A percentile compares a stretch with the other conserved stretches of the same genome.
Conservation (phyloP, 805 yeast genomes). For the Zygoascus ofunaensis region DNA sequence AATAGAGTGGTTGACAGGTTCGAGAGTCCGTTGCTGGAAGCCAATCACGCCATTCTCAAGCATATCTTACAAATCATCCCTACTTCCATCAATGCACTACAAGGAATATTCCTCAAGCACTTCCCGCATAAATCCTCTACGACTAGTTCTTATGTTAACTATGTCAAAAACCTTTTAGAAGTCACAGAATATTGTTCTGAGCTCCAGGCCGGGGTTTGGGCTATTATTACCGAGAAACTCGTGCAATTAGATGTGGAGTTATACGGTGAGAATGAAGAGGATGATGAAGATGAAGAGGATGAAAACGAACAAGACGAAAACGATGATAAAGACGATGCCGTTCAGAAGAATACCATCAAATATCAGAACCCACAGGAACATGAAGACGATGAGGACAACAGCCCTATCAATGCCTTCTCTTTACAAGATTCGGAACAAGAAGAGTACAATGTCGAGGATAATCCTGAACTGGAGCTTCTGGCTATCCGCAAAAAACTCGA, state of each 20-base stretch:
- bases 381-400: constrained; percentile 28
- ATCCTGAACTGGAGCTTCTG: constrained; percentile 27
- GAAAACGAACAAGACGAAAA: constrained; percentile 36
- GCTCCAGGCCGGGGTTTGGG: constrained; percentile 68
- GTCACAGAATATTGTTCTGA: constrained; percentile 67
- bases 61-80: constrained; percentile 69
- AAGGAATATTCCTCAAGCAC: constrained; percentile 43
- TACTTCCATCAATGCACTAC: constrained; percentile 62
- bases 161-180: constrained; percentile 53
- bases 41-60: constrained; percentile 58
- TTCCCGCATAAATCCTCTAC: constrained; percentile 77
- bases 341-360: constrained; percentile 20
- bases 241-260: constrained; percentile 87
- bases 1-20: constrained; percentile 59
- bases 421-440: constrained; percentile 15
- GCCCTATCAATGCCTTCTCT: not conserved
- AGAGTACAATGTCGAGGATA: constrained; percentile 27
- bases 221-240: constrained; percentile 63
- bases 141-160: constrained; percentile 46
- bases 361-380: constrained; percentile 21
- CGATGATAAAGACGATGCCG: constrained; percentile 24
- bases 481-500: constrained; percentile 57
- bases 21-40: constrained; percentile 26
- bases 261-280: constrained; percentile 78
- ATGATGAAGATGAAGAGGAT: constrained; percentile 64